Evolutionary conservation across 192 early-diverging fungal species (phyloP), one percentile per base, ranked within the genome.

Genomic region (Allomyces arbusculus): DNA sequence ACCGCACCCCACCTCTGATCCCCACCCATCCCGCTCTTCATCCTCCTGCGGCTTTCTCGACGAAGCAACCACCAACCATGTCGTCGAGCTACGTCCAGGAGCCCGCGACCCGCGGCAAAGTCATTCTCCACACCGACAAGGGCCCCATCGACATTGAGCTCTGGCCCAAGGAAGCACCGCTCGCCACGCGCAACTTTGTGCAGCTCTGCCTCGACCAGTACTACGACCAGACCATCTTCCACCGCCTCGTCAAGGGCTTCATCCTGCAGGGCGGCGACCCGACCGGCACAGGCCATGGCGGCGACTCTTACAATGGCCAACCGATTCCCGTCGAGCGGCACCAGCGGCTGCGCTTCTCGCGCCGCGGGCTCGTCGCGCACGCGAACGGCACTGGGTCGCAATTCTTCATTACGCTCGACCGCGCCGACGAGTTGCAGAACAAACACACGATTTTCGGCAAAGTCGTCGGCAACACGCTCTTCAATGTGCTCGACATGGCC

Each of bases 191-290:
- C n/a, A 97, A 97, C 75, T 97, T 97, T 81, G 75, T 97, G 14
- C 94, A 97, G 69, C 79, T 97, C 12, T 89, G 87, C 65, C 66
- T 92, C 65, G 92, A 97, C 70, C 86, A 91, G 7, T 92, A 93
- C 68, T 95, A 93, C 69, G 81, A 94, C 69, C 72, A 77, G 43
- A 91, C 90, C 8, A 85, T 91, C 19, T 94, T 97, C 65, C 94
- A 97, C 73, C 84, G 94, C 7, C 73, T 91, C 11, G 84, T 95
- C 24, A 82, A 89, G n/a, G 81, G 81, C 43, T 97, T 95, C 74
- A 91, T 95, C 69, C 84, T 93, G 7, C 94, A 97, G 71, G 89
- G 90, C 26, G 94, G 94, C 12, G 94, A 97, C 74, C 94, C 94
- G 0, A 91, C 90, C 19, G 92, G 91, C 22, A 89, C 82, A 4